Conservation (phyloP, 2,329 filamentous ascomycete species). For the Dactylonectria macrodidyma region DNA sequence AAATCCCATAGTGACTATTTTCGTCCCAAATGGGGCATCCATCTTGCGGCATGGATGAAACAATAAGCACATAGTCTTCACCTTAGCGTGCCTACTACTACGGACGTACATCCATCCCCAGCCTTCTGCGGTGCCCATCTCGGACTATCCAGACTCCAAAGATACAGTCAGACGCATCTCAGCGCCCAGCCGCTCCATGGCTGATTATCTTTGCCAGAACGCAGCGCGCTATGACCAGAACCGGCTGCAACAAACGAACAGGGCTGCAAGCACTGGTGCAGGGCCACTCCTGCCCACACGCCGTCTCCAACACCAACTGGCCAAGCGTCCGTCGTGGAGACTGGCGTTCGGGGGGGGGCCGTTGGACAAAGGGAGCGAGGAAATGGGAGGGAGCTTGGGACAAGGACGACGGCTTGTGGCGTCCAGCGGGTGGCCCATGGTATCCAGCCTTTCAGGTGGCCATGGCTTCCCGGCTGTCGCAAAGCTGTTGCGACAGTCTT, state of each 20-base stretch:
- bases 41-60: conserved; percentile 45
- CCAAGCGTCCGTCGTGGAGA: conserved; percentile 27
- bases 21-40: conserved; percentile 38
- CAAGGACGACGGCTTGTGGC: conserved; percentile 13
- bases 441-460: conserved; percentile 32
- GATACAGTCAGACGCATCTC: conserved; percentile 33
- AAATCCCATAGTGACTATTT: conserved; percentile 35
- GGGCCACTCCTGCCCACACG: conserved; percentile 24
- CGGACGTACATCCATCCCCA: background rate
- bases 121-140: conserved; percentile 9
- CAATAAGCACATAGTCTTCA: conserved; percentile 40
- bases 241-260: conserved; percentile 35
- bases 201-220: conserved; percentile 25
- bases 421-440: conserved; percentile 26
- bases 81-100: conserved; percentile 28
- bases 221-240: conserved; percentile 34
- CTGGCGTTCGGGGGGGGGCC: conserved; percentile 6
- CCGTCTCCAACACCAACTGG: conserved; percentile 22
- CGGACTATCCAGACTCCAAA: conserved; percentile 16
- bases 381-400: conserved; percentile 24
- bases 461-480: conserved; percentile 43
- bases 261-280: conserved; percentile 16
- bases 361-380: conserved; percentile 13
- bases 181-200: conserved; percentile 25
- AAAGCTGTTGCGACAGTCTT: conserved; percentile 26